Conservation (phyloP, 2,329 filamentous ascomycete genomes). For the Emmonsia crescens region DNA sequence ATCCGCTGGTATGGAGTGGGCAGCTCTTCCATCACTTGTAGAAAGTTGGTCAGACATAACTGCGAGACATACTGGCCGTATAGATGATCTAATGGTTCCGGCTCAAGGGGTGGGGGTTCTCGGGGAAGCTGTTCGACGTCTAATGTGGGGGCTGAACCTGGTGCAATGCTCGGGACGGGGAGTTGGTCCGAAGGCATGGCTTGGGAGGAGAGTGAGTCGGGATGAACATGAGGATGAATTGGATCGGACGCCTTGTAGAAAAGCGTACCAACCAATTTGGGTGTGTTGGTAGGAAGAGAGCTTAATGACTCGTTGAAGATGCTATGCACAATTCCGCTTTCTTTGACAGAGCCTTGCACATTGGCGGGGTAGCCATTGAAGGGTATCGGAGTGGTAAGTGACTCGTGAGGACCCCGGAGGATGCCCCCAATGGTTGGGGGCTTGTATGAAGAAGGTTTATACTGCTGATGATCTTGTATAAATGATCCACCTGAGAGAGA, state of each 20-base stretch:
- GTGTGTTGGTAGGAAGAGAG: slow-evolving; percentile 29
- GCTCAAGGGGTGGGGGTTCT: slow-evolving; percentile 44
- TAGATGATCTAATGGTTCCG: slow-evolving; percentile 44
- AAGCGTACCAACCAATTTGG: slow-evolving; percentile 38
- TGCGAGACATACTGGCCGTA: slow-evolving; percentile 46
- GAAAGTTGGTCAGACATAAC: slow-evolving; percentile 46
- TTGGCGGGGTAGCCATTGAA: slow-evolving; percentile 28
- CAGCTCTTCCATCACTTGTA: slow-evolving; percentile 40
- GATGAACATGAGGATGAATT: slow-evolving; percentile 37
- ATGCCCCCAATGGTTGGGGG: slow-evolving; percentile 29
- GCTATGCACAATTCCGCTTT: slow-evolving; percentile 37
- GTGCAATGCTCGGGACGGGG: slow-evolving; percentile 31
- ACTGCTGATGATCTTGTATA: slow-evolving; percentile 40
- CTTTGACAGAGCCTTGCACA: slow-evolving; percentile 25
- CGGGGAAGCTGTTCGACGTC: slow-evolving; percentile 44
- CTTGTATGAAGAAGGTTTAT: slow-evolving; percentile 29
- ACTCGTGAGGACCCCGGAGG: slow-evolving; percentile 22
- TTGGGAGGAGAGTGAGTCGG: slow-evolving; percentile 33
- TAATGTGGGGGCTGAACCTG: slow-evolving; percentile 40
- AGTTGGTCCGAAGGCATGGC: slow-evolving; percentile 26
- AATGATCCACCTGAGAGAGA: slow-evolving; percentile 34
- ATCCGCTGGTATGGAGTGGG: slow-evolving; percentile 40
- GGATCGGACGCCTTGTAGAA: slow-evolving; percentile 38
- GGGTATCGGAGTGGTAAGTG: slow-evolving; percentile 17
- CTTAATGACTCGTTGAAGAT: slow-evolving; percentile 35